Conservation (phyloP, 176 grass and related monocot species). For the Coix lacrymajobi region DNA sequence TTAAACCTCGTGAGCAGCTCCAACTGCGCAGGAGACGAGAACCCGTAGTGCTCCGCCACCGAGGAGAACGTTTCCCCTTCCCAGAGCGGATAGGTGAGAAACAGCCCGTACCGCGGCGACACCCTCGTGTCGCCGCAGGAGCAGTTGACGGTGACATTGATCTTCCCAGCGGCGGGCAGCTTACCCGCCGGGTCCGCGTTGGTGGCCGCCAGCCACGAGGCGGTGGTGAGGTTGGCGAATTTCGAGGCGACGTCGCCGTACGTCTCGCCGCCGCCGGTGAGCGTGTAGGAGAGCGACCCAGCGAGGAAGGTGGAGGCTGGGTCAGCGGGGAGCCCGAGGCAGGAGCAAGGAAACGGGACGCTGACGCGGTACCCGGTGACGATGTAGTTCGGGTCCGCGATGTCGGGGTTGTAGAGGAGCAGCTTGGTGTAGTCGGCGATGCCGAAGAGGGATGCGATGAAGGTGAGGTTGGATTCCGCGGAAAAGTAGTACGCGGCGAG, state of each 20-base stretch:
- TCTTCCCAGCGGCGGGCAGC: not conserved
- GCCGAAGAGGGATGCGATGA: slow-evolving; percentile 42
- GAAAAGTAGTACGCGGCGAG: slow-evolving; percentile 56
- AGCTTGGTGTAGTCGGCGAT: not conserved
- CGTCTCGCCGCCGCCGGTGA: slow-evolving; percentile 7
- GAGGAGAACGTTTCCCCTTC: slow-evolving; percentile 41
- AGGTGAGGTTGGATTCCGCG: slow-evolving; percentile 30
- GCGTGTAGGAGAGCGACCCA: slow-evolving; percentile 29
- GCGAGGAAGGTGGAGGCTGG: slow-evolving; percentile 44
- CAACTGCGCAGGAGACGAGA: slow-evolving; percentile 29
- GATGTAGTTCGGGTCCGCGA: slow-evolving; percentile 37
- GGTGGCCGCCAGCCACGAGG: slow-evolving; percentile 20
- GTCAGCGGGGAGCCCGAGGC: slow-evolving; percentile 22
- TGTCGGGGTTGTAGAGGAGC: slow-evolving; percentile 45
- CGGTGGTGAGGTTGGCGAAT: slow-evolving; percentile 57
- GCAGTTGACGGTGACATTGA: slow-evolving; percentile 61
- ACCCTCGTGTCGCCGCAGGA: slow-evolving; percentile 55
- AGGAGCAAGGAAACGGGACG: slow-evolving; percentile 56
- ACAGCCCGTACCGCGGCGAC: slow-evolving; percentile 53
- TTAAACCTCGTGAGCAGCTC: slow-evolving; percentile 48
- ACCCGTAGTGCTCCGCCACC: slow-evolving; percentile 29
- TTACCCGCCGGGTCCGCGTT: slow-evolving; percentile 18
- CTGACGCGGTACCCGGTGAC: slow-evolving; percentile 4
- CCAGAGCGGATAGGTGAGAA: slow-evolving; percentile 60
- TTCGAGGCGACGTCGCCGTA: slow-evolving; percentile 11